phyloP scores from a whole-genome alignment of 768 basidiomycete genomes.

The Rubroboletus satanas region DNA sequence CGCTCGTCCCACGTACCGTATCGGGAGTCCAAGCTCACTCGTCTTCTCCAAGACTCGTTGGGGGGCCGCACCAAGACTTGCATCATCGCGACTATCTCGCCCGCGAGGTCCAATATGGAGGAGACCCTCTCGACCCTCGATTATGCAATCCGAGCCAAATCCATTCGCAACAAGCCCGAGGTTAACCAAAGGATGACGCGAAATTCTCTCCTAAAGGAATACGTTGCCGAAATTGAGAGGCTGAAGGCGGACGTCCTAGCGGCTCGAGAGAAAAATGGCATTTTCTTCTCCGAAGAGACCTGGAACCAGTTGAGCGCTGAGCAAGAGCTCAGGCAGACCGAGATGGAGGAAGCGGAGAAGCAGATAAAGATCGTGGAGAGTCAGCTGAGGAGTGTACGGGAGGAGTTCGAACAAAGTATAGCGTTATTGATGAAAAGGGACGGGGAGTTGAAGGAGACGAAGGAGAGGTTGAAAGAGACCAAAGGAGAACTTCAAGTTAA shows the following conservation, averaged over 20 bases:
- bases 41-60: constrained; percentile 96
- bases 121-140: constrained; percentile 97
- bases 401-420: constrained; percentile 91
- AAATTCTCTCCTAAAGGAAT: constrained; percentile 89
- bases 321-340: constrained; percentile 71
- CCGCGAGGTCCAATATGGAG: constrained; percentile 90
- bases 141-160: constrained; percentile 93
- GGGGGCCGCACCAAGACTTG: constrained; percentile 97
- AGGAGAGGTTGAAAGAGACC: constrained; percentile 50
- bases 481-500: constrained; percentile 50
- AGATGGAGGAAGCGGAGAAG: constrained; percentile 77
- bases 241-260: constrained; percentile 88
- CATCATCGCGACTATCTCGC: constrained; percentile 95
- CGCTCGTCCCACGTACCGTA: constrained; percentile 91
- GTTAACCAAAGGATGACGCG: constrained; percentile 93
- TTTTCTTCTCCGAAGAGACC: constrained; percentile 87
- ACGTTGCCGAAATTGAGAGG: constrained; percentile 88
- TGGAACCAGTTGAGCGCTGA: constrained; percentile 81
- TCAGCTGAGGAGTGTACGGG: constrained; percentile 72
- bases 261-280: constrained; percentile 93
- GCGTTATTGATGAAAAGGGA: constrained; percentile 70
- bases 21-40: constrained; percentile 95
- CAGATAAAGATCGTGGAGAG: constrained; percentile 81
- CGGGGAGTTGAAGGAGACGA: constrained; percentile 65
- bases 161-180: constrained; percentile 93